These are phyloP conservation scores for Terfezia boudieri DNA, from an alignment of 495 filamentous ascomycete species.

Conservation along the genomic window DNA sequence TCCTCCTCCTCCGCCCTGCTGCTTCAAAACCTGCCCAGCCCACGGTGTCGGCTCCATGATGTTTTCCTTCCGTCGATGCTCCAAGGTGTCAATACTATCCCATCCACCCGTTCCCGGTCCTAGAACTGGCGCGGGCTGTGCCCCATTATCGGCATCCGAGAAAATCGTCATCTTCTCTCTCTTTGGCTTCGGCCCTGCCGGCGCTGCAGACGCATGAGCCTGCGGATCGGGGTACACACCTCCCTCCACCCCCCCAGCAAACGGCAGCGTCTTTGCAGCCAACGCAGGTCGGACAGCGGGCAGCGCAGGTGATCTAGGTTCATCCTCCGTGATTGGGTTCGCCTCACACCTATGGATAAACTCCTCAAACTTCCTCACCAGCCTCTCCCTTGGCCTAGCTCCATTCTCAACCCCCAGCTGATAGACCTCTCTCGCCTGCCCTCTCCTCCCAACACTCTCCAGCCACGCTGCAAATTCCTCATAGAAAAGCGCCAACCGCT, in stretches of 20 bases:
- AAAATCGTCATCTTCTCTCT: slow-evolving; percentile 82
- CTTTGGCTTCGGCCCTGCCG: slow-evolving; percentile 32
- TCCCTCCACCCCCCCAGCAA: slow-evolving; percentile 3
- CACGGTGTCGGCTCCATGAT: slow-evolving; percentile 66
- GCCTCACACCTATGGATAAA: slow-evolving; percentile 56
- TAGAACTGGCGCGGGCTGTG: slow-evolving; percentile 22
- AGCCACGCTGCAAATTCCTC: slow-evolving; percentile 91
- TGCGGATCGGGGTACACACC: slow-evolving; percentile 37
- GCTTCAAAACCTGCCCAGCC: slow-evolving; percentile 78
- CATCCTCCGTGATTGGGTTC: slow-evolving; percentile 33
- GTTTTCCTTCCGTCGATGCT: slow-evolving; percentile 88
- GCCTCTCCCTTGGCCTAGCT: slow-evolving; percentile 57
- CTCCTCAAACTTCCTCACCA: slow-evolving; percentile 72
- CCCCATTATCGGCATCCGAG: slow-evolving; percentile 42
- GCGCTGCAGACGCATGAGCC: slow-evolving; percentile 29
- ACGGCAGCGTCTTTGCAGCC: slow-evolving; percentile 36
- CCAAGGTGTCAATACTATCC: slow-evolving; percentile 71
- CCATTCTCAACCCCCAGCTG: slow-evolving; percentile 67
- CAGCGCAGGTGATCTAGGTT: slow-evolving; percentile 65
- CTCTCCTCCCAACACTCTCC: slow-evolving; percentile 65
- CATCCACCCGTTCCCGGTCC: slow-evolving; percentile 45
- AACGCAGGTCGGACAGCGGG: slow-evolving; percentile 66
- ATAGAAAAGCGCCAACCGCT: slow-evolving; percentile 79
- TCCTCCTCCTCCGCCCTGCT: slow-evolving; percentile 45
- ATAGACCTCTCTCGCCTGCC: slow-evolving; percentile 85